phyloP scores from a whole-genome alignment of 2,329 filamentous ascomycete genomes.

The Penicillium sp. region DNA sequence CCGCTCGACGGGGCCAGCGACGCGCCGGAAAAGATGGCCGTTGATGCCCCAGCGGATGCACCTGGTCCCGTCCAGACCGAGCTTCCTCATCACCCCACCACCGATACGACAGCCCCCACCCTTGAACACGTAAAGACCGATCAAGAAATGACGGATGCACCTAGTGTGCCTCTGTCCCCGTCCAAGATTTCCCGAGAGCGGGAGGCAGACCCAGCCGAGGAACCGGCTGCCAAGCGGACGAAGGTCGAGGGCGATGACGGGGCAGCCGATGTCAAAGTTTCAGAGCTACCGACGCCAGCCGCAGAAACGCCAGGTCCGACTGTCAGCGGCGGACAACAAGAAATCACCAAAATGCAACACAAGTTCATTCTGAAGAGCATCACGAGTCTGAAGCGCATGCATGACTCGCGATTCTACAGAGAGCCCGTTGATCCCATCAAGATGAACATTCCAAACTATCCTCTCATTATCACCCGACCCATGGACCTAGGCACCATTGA shows the following conservation, averaged over 20 bases:
- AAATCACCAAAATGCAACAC: constrained; percentile 41
- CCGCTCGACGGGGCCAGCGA: constrained; percentile 9
- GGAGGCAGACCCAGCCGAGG: constrained; percentile 60
- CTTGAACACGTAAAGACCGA: constrained; percentile 33
- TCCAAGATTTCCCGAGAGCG: constrained; percentile 66
- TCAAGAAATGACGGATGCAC: constrained; percentile 52
- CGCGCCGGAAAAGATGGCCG: constrained; percentile 13
- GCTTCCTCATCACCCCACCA: constrained; percentile 33
- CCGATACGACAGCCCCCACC: constrained; percentile 8
- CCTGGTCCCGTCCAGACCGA: constrained; percentile 25
- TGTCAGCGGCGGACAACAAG: constrained; percentile 14
- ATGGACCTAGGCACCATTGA: constrained; percentile 85
- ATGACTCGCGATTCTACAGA: constrained; percentile 68
- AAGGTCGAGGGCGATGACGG: constrained; percentile 58
- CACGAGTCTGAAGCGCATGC: constrained; percentile 68
- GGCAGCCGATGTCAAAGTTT: constrained; percentile 44
- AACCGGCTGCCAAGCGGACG: constrained; percentile 72
- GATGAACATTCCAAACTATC: constrained; percentile 69
- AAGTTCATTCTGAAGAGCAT: constrained; percentile 40
- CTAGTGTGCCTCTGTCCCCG: constrained; percentile 46
- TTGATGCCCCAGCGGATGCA: constrained; percentile 18
- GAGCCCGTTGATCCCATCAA: constrained; percentile 71
- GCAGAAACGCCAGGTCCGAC: constrained; percentile 19
- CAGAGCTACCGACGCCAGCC: constrained; percentile 38
- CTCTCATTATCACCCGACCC: constrained; percentile 65